phyloP scores from a whole-genome alignment of 1,284 basidiomycete genomes.

The Coniophora puteana region DNA sequence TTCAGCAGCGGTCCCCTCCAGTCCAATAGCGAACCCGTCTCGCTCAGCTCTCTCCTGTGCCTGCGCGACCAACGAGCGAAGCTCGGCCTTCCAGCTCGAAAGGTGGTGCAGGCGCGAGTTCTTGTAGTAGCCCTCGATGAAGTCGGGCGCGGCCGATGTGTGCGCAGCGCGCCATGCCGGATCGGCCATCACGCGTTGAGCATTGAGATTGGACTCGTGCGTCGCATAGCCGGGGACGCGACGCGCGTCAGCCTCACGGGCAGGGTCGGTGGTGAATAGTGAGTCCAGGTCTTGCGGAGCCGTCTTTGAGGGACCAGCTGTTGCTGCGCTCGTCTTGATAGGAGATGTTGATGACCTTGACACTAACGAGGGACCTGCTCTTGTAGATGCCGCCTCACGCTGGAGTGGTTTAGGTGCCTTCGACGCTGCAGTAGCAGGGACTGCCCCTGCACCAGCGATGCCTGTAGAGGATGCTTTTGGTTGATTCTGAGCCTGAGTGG shows the following conservation, averaged over 20 bases:
- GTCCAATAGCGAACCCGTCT: constrained; percentile 13
- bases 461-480: background rate
- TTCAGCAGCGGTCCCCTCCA: constrained; percentile 7
- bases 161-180: constrained; percentile 83
- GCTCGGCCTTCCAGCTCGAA: constrained; percentile 89
- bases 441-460: background rate
- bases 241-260: constrained; percentile 34
- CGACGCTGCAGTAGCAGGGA: no score
- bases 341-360: no score
- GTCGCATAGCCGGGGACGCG: constrained; percentile 61
- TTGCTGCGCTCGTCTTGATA: no score
- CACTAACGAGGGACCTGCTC: no score
- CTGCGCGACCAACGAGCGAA: constrained; percentile 78
- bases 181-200: constrained; percentile 73
- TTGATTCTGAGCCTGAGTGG: background rate
- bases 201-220: constrained; percentile 63
- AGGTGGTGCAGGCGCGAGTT: constrained; percentile 92
- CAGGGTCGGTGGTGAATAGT: constrained; percentile 41
- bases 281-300: no score
- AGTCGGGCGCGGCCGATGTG: constrained; percentile 83
- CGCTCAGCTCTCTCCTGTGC: constrained; percentile 71
- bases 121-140: constrained; percentile 88
- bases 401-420: no score
- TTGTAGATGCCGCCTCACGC: no score
- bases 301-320: constrained; percentile 6